Evolutionary conservation across 1,139 yeast species (phyloP).

Genomic region (Pichia sp.): DNA sequence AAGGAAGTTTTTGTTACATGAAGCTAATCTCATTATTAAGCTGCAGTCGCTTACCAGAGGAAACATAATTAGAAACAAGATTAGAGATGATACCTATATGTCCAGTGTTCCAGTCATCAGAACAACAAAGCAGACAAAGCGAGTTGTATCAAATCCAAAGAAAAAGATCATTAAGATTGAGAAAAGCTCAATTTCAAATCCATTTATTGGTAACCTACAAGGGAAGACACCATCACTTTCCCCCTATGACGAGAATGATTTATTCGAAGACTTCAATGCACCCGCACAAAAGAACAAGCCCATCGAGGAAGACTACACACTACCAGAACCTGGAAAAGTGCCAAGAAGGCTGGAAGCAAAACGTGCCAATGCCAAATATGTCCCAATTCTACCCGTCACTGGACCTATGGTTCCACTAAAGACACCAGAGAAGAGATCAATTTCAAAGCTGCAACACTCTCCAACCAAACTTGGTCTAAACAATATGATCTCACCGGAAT

Average conservation of each 20-base stretch:
- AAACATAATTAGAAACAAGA: constrained; percentile 7
- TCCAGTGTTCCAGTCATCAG: neutral
- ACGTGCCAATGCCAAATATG: constrained; percentile 8
- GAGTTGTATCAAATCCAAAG: too few species aligned
- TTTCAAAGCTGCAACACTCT: constrained; percentile 14
- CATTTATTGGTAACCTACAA: too few species aligned
- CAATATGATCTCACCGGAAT: constrained; percentile 4
- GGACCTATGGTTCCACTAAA: constrained; percentile 4
- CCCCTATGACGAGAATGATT: constrained; percentile 12
- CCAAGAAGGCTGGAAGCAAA: constrained; percentile 8
- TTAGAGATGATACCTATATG: constrained; percentile 1
- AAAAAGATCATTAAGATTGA: too few species aligned
- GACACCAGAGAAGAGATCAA: neutral
- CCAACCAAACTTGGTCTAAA: constrained; percentile 14
- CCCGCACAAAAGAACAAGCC: neutral
- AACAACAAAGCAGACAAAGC: neutral
- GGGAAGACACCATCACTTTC: constrained; percentile 3
- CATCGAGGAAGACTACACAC: neutral
- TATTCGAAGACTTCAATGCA: constrained; percentile 13
- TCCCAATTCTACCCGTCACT: constrained; percentile 10
- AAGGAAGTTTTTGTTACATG: constrained; percentile 15
- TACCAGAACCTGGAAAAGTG: constrained; percentile 8
- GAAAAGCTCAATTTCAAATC: neutral
- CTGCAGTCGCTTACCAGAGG: constrained; percentile 31
- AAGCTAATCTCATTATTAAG: constrained; percentile 17